Evolutionary conservation across 2,329 filamentous ascomycete genomes (phyloP).

Genomic region (Aureobasidium sp.): DNA sequence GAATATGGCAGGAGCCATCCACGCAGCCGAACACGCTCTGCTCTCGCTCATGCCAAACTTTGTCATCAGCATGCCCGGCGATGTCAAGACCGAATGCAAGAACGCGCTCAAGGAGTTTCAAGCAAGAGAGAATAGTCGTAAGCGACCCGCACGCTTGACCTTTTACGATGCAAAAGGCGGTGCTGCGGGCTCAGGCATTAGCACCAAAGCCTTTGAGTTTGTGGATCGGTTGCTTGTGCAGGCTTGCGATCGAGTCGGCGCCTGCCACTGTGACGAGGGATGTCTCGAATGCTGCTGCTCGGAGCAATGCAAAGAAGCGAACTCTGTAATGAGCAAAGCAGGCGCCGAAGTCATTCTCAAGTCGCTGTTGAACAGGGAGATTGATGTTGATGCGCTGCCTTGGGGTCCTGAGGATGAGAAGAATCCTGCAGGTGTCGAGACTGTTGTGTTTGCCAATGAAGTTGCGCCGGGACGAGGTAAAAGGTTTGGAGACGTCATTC

Average conservation of each 20-base stretch:
- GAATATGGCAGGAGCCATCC: constrained; percentile 81
- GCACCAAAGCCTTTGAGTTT: constrained; percentile 89
- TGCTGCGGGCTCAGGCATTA: constrained; percentile 72
- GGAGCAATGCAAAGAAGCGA: constrained; percentile 75
- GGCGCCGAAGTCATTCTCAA: constrained; percentile 76
- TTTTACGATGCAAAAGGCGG: constrained; percentile 96
- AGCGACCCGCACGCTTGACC: constrained; percentile 77
- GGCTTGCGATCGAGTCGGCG: constrained; percentile 67
- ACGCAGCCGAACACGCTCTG: constrained; percentile 88
- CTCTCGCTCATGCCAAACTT: constrained; percentile 83
- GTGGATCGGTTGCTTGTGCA: constrained; percentile 69
- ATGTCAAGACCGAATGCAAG: constrained; percentile 93
- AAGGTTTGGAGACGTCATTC: constrained; percentile 34
- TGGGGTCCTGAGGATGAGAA: constrained; percentile 70
- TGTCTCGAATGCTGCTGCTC: constrained; percentile 87
- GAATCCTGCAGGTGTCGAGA: constrained; percentile 67
- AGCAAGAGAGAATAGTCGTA: constrained; percentile 58
- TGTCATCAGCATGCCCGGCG: constrained; percentile 80
- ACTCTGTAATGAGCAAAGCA: constrained; percentile 89
- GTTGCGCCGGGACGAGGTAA: constrained; percentile 44
- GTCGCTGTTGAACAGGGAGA: constrained; percentile 63
- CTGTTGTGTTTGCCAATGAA: constrained; percentile 64
- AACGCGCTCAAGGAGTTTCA: constrained; percentile 80
- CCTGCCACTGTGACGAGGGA: constrained; percentile 68
- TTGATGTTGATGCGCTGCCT: constrained; percentile 76